These are phyloP conservation scores for Petunia hybrid DNA, from an alignment of 305 asterid genomes.

Conservation along the genomic window DNA sequence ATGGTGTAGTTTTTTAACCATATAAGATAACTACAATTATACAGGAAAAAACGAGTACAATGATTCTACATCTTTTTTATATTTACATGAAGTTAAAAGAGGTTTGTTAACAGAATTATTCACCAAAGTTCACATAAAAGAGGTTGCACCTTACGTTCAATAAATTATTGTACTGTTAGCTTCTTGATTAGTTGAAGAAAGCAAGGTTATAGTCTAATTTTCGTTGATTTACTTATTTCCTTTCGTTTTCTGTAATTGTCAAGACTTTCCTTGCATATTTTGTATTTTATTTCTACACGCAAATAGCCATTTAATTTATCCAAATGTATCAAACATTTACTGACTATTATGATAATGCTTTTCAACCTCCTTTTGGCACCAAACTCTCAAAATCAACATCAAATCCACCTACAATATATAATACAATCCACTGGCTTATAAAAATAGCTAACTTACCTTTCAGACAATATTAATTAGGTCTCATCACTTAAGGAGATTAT, in stretches of 20 bases:
- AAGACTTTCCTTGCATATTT: not conserved
- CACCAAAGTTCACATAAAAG: not conserved
- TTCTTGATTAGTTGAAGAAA: slow-evolving; percentile 8
- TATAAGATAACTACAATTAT: too few species aligned
- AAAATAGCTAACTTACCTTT: not conserved
- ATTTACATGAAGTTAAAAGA: not conserved
- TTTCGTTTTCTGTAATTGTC: not conserved
- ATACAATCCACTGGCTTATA: not conserved
- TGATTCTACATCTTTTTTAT: too few species aligned
- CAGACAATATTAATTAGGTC: not conserved
- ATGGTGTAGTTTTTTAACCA: too few species aligned
- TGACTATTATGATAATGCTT: not conserved
- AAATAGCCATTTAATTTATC: slow-evolving; percentile 17
- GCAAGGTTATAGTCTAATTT: not conserved
- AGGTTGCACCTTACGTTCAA: not conserved
- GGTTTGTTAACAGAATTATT: not conserved
- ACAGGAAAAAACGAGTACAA: too few species aligned
- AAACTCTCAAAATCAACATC: slow-evolving; percentile 1
- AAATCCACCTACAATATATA: not conserved
- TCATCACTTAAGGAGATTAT: not conserved
- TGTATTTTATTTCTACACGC: not conserved
- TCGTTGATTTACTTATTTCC: not conserved
- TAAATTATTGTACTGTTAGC: not conserved
- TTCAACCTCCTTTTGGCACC: slow-evolving; percentile 6
- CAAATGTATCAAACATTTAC: not conserved